Conservation (phyloP, 441 rosid genomes). For the Croton laevigatus region DNA sequence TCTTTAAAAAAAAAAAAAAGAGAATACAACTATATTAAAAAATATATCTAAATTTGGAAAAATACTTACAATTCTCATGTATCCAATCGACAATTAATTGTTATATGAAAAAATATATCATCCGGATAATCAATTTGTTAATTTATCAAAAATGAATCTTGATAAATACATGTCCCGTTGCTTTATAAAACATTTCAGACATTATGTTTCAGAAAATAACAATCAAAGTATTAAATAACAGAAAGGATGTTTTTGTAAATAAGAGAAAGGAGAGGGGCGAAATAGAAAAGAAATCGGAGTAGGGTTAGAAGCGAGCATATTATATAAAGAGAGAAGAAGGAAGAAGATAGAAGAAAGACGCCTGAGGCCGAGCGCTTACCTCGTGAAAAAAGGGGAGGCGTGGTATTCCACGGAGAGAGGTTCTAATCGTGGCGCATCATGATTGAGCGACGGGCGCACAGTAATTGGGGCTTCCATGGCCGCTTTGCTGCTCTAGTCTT, state of each 20-base stretch:
- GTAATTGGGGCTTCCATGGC: conserved; percentile 40
- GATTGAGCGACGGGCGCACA: conserved; percentile 43
- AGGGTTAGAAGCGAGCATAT: neutral
- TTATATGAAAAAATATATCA: too few species aligned
- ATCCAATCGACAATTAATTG: too few species aligned
- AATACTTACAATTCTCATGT: too few species aligned
- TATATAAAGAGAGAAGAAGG: neutral
- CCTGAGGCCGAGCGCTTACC: conserved; percentile 66
- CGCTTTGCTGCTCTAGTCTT: conserved; percentile 49
- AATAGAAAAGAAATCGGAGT: neutral
- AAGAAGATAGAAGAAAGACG: conserved; percentile 2
- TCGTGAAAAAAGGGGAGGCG: conserved; percentile 46
- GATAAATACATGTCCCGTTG: too few species aligned
- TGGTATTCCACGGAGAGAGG: conserved; percentile 59
- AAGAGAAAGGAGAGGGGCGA: neutral
- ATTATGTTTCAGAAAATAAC: neutral
- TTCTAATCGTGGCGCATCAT: conserved; percentile 45
- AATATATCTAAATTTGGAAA: too few species aligned
- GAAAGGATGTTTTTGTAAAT: neutral
- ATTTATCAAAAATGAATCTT: too few species aligned
- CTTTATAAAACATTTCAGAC: too few species aligned
- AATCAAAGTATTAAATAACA: neutral
- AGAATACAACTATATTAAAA: too few species aligned
- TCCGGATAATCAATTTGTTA: too few species aligned
- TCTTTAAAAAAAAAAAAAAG: too few species aligned